These are phyloP conservation scores for Rhytidiadelphus loreus DNA, from an alignment of 225 moss, liverwort and hornwort species.

Conservation along the genomic window DNA sequence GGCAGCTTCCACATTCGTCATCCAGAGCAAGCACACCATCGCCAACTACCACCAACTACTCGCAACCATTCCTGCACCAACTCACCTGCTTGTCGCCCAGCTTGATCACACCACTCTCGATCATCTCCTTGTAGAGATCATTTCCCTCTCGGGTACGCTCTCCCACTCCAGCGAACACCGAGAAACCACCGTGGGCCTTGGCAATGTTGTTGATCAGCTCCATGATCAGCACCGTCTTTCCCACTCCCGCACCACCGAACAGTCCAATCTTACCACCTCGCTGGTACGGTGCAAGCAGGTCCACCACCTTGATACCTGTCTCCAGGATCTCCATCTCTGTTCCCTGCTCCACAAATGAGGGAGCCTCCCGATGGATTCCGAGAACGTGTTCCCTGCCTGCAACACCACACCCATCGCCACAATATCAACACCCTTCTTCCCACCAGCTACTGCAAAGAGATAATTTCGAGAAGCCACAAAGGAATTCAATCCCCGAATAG, in stretches of 20 bases:
- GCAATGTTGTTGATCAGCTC: constrained; percentile 63
- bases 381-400: constrained; percentile 59
- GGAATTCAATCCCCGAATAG: background rate
- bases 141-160: constrained; percentile 57
- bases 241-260: constrained; percentile 93
- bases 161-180: constrained; percentile 54
- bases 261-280: constrained; percentile 97
- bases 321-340: constrained; percentile 83
- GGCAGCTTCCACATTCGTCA: background rate
- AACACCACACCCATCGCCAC: background rate
- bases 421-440: background rate
- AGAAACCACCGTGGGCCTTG: constrained; percentile 52
- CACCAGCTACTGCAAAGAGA: background rate
- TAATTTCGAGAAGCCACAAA: background rate
- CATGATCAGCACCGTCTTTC: constrained; percentile 69
- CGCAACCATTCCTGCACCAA: background rate
- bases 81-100: constrained; percentile 66
- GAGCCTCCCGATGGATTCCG: constrained; percentile 85
- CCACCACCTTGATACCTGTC: constrained; percentile 87
- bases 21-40: background rate
- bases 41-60: background rate
- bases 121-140: constrained; percentile 60
- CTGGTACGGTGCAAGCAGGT: constrained; percentile 91
- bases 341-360: constrained; percentile 76
- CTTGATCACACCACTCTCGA: constrained; percentile 73